phyloP scores from a whole-genome alignment of 345 rosid genomes.

The Citrus cavaleriei region DNA sequence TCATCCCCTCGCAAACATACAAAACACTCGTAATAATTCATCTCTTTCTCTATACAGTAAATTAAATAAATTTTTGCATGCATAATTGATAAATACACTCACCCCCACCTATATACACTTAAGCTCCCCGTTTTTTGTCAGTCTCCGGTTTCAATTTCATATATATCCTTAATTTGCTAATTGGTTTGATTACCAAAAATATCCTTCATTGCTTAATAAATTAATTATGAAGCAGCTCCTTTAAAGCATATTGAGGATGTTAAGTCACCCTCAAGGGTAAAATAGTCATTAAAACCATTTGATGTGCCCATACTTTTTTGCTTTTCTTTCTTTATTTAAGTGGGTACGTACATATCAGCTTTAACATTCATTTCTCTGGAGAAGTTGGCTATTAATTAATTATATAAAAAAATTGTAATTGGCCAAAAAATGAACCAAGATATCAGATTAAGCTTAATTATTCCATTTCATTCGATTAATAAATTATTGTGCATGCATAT shows the following conservation, averaged over 20 bases:
- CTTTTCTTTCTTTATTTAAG: not conserved
- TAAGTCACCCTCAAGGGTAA: constrained; percentile 22
- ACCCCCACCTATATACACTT: constrained; percentile 16
- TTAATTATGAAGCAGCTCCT: constrained; percentile 1
- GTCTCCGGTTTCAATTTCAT: not conserved
- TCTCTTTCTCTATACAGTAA: not conserved
- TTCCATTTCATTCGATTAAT: not conserved
- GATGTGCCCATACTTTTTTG: constrained; percentile 1
- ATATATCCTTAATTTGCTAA: not conserved
- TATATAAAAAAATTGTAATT: no score
- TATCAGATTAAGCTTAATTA: not conserved
- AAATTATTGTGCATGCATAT: not conserved
- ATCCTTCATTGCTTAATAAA: not conserved
- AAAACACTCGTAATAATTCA: constrained; percentile 34
- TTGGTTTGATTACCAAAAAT: not conserved
- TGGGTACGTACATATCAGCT: not conserved
- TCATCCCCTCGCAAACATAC: constrained; percentile 29
- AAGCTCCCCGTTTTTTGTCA: constrained; percentile 11
- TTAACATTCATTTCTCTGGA: not conserved
- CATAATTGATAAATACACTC: constrained; percentile 8
- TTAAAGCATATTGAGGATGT: constrained; percentile 12
- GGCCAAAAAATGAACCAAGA: not conserved
- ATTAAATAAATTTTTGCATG: constrained; percentile 19
- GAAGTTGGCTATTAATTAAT: not conserved
- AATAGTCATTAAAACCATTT: constrained; percentile 6